phyloP scores from a whole-genome alignment of 495 filamentous ascomycete species.

The Hyphodiscus hymeniophilus region DNA sequence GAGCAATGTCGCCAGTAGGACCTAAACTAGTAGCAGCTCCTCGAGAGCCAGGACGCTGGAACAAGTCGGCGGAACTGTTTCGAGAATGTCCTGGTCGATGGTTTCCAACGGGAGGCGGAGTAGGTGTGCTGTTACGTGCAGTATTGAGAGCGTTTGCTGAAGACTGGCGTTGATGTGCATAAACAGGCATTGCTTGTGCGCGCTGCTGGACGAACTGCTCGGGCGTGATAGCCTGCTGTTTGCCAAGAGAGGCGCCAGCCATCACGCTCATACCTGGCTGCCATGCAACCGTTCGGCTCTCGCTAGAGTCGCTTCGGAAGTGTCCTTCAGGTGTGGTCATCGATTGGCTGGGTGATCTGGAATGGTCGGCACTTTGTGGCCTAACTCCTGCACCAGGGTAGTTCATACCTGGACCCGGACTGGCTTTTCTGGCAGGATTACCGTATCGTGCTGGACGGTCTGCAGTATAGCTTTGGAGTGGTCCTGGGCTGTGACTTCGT shows the following conservation, averaged over 20 bases:
- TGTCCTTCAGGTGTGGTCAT: conserved; percentile 29
- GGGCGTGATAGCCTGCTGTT: conserved; percentile 31
- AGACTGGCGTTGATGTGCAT: conserved; percentile 50
- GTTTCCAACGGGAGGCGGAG: conserved; percentile 35
- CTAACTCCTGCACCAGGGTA: conserved; percentile 2
- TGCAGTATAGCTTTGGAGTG: conserved; percentile 3
- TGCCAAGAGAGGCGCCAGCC: conserved; percentile 4
- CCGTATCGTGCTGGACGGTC: conserved; percentile 6
- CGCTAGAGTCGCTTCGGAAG: conserved; percentile 32
- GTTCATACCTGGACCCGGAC: conserved; percentile 15
- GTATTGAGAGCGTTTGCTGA: conserved; percentile 42
- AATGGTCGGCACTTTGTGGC: conserved; percentile 7
- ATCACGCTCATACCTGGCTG: conserved; percentile 59
- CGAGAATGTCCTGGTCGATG: conserved; percentile 38
- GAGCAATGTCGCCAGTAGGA: conserved; percentile 43
- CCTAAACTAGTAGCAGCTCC: conserved; percentile 21
- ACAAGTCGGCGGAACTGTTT: conserved; percentile 29
- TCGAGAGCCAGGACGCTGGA: conserved; percentile 28
- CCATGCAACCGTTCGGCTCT: conserved; percentile 60
- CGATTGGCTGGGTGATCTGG: conserved; percentile 13
- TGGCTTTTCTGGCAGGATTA: conserved; percentile 1
- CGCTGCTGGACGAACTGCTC: conserved; percentile 88
- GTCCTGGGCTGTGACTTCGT: conserved; percentile 20
- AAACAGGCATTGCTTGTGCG: conserved; percentile 38
- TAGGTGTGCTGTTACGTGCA: conserved; percentile 27